A percentile compares a stretch with the other conserved stretches of the same genome.
Conservation (phyloP, 176 grass and related monocot species). For the Avena sativa region DNA sequence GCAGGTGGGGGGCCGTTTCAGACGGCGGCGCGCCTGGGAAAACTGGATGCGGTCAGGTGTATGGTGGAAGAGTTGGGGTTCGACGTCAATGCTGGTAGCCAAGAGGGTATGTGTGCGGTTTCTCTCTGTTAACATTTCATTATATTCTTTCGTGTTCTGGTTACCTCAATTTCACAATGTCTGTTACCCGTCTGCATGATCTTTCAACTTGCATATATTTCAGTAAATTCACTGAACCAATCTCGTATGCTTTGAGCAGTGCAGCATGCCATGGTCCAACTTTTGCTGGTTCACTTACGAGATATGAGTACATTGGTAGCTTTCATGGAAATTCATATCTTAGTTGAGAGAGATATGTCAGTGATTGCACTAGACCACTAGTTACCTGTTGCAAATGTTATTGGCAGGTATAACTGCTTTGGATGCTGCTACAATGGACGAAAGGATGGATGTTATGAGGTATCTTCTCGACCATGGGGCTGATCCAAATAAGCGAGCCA, state of each 20-base stretch:
- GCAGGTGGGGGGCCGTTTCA: not conserved
- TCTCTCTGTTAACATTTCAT: not conserved
- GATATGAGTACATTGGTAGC: not conserved
- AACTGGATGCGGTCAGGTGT: conserved; percentile 23
- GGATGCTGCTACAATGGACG: conserved; percentile 30
- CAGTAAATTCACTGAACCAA: not conserved
- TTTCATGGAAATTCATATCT: not conserved
- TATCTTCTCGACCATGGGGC: conserved; percentile 44
- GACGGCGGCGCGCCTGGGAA: conserved; percentile 26
- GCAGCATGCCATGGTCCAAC: not conserved
- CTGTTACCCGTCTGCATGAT: not conserved
- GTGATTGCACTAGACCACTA: not conserved
- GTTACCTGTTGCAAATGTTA: not conserved
- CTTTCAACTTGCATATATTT: not conserved
- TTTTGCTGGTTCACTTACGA: not conserved
- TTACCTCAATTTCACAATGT: not conserved
- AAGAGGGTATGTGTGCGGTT: conserved; percentile 13
- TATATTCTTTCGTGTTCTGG: not conserved
- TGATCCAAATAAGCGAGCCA: not conserved
- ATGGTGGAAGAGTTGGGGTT: conserved; percentile 45
- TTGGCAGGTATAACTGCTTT: conserved; percentile 48
- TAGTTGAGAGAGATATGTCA: not conserved
- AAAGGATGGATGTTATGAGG: conserved; percentile 23
- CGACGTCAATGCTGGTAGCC: conserved; percentile 1
- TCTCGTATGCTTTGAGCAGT: not conserved